Base-by-base conservation (phyloP, 192 early-diverging fungal species). In the Linderina pennispora region DNA sequence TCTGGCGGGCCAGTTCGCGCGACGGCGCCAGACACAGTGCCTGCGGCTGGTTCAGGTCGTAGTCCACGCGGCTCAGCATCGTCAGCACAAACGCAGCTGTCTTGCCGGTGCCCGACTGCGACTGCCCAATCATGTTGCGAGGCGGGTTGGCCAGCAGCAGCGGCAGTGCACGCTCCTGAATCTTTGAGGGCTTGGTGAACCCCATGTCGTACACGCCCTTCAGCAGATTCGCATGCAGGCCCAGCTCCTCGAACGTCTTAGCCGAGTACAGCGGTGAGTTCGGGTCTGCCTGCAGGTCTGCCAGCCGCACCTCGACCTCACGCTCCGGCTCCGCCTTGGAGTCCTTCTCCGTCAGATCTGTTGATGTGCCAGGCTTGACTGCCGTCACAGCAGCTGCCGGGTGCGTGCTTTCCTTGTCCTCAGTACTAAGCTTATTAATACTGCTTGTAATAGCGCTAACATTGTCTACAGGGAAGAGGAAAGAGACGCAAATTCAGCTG, bases 81-180 rank as follows among this genome's bases (percentile, higher is more conserved):
- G 90, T 88, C 34, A 98, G 74, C 2, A 82, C 84, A 67, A 98
- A 98, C 8, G 93, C 92, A 0, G 96, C 96, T 16, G 96, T 97
- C 66, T 98, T 98, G 28, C 94, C 96, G 0, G 96, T 98, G 53
- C 96, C 96, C 13, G 91, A 91, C 63, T 97, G 94, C 46, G 93
- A 96, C 72, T 98, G 96, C 0, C 90, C 96, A 57, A 98, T 94
- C 90, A 98, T 88, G 61, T 98, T 97, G 55, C 73, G 80, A 6
- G 93, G 83, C 65, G 95, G 95, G 54, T 86, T 82, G 20, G 77
- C 64, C 24, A 98, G 61, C 23, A 98, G 75, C 43, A 98, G 49
- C 1, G 95, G 95, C 7, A 98, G 66, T 8, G 95, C 95, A 36
- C 81, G 78, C 60, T 92, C 93, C 73, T 98, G 95, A 61, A 98